Base-by-base conservation (phyloP, 2,329 filamentous ascomycete species). In the Penicillium frequentans region DNA sequence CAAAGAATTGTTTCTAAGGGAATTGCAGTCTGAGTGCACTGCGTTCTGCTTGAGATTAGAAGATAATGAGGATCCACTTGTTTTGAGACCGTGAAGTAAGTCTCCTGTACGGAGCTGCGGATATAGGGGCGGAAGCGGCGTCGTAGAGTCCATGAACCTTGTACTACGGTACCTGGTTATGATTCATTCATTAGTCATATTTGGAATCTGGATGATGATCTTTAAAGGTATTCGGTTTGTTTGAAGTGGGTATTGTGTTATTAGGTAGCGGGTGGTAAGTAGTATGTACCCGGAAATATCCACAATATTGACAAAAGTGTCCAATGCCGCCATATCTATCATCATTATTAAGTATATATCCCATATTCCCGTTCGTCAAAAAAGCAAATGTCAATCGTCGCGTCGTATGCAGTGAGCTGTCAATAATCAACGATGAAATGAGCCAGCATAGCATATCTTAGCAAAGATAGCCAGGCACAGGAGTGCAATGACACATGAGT, bases 301-400 rank as follows among this genome's bases (percentile, higher is more conserved):
- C 19, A 21, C 19, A 14, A 19, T 42, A 13, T 39, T 19, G 9
- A 39, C 35, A 39, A 19, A 2, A 10, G 35, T 35, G 4, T 24
- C 46, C 47, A 26, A 49, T 49, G 29, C 31, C 21, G 29, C 31
- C 31, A 23, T 29, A 9, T 50, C 33, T 42, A 50, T 39, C 47
- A 37, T 49, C 33, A 42, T 33, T 29, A 50, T 50, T 50, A 50
- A 42, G 23, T 50, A 50, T 49, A 53, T 39, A 49, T 29, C 10
- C 7, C 16, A 43, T 75, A 70, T 69, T 69, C 10, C 73, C 73
- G 1, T 72, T 72, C 52, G n/a, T 48, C 31, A 47, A 29, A 10
- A 39, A 47, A 27, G 33, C 5, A 46, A 26, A 50, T 23, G 9
- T 19, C 14, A 16, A 45, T 65, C 62, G 42, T 64, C 47, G 47